Conservation (phyloP, 352 stramenopile genomes). For the Salisapilia sapeloensis region DNA sequence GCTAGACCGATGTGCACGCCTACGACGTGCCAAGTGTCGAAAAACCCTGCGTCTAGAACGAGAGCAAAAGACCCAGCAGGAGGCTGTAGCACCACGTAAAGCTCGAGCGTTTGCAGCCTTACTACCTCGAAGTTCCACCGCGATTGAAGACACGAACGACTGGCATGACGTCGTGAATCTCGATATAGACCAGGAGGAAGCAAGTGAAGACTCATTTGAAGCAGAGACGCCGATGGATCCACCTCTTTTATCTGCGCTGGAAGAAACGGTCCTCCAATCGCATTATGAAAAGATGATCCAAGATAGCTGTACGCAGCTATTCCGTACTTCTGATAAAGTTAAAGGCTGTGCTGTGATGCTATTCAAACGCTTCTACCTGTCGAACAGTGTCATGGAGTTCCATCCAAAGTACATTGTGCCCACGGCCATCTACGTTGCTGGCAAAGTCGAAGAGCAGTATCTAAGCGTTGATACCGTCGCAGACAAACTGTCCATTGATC, state of each 20-base stretch:
- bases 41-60: slow-evolving; percentile 41
- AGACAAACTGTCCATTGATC: slow-evolving; percentile 65
- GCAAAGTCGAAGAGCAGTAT: slow-evolving; percentile 84
- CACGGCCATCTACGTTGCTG: slow-evolving; percentile 76
- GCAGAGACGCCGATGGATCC: slow-evolving; percentile 26
- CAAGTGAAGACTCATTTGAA: slow-evolving; percentile 21
- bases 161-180: slow-evolving; percentile 55
- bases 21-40: slow-evolving; percentile 51
- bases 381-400: slow-evolving; percentile 81
- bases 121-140: slow-evolving; percentile 40
- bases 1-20: slow-evolving; percentile 24
- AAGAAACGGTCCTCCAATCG: slow-evolving; percentile 37
- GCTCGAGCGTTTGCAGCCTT: slow-evolving; percentile 66
- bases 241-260: slow-evolving; percentile 42
- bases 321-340: slow-evolving; percentile 78
- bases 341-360: slow-evolving; percentile 73
- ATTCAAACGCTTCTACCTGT: slow-evolving; percentile 82
- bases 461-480: slow-evolving; percentile 76
- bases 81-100: slow-evolving; percentile 17
- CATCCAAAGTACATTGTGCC: slow-evolving; percentile 76
- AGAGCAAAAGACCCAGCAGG: slow-evolving; percentile 17
- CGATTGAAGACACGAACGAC: slow-evolving; percentile 38
- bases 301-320: slow-evolving; percentile 70
- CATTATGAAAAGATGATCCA: slow-evolving; percentile 77
- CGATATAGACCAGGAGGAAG: slow-evolving; percentile 20